phyloP scores from a whole-genome alignment of 352 stramenopile species.

The Phytophthora podocarpi region DNA sequence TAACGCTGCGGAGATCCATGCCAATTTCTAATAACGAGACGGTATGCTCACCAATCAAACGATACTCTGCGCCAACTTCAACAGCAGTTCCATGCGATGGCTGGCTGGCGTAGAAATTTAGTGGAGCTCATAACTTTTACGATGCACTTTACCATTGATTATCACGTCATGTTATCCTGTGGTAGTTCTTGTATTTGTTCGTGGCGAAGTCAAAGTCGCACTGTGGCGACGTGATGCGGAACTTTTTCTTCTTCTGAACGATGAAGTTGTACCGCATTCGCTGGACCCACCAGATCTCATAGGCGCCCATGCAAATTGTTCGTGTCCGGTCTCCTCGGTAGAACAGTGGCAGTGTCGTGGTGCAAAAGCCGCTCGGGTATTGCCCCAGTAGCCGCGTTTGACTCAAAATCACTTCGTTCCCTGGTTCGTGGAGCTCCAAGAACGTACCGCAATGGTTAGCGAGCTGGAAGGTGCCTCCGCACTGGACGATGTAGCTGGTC shows the following conservation, averaged over 20 bases:
- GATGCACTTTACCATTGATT: too few species aligned
- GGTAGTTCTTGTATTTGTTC: slow-evolving; percentile 82
- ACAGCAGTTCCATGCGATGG: slow-evolving; percentile 18
- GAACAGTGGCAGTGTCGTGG: slow-evolving; percentile 75
- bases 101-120: slow-evolving; percentile 16
- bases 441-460: slow-evolving; percentile 87
- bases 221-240: slow-evolving; percentile 56
- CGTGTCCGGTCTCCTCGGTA: slow-evolving; percentile 62
- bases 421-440: slow-evolving; percentile 79
- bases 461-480: slow-evolving; percentile 65
- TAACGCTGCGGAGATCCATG: slow-evolving; percentile 32
- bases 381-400: slow-evolving; percentile 73
- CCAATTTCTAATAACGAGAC: neutral
- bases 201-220: slow-evolving; percentile 85
- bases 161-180: slow-evolving; percentile 32
- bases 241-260: slow-evolving; percentile 83
- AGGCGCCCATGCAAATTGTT: slow-evolving; percentile 73
- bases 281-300: slow-evolving; percentile 90
- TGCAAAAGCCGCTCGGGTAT: slow-evolving; percentile 77
- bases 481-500: slow-evolving; percentile 80
- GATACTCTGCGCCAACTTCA: slow-evolving; percentile 1
- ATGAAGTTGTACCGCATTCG: slow-evolving; percentile 84
- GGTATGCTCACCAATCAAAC: slow-evolving; percentile 26
- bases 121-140: too few species aligned
- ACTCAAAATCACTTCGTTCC: slow-evolving; percentile 68